Base-by-base conservation (phyloP, 306 rosid species). In the Citrullus mucosospermus region DNA sequence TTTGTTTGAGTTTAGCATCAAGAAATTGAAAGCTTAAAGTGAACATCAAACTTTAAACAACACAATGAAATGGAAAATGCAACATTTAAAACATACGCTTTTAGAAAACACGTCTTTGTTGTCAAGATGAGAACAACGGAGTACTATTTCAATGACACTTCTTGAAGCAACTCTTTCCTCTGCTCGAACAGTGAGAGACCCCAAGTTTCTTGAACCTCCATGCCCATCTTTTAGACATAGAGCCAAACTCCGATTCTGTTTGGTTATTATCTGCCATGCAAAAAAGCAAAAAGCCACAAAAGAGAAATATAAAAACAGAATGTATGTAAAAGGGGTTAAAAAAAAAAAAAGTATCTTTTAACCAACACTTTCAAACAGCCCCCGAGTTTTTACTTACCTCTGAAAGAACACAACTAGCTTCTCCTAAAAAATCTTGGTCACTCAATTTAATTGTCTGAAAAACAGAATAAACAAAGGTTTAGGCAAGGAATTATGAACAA, bases 351-450 rank as follows among this genome's bases (percentile, higher is more conserved):
- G 20, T 36, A 36, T 17, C 25, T 67, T 32, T 39, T 16, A 38
- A 67, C 22, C 32, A 61, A 9, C n/a, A 44, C 54, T 39, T 39
- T 10, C 22, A 25, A 13, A 71, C 58, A 46, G 7, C 36, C 16
- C 39, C 76, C 9, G 18, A 28, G 14, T 25, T 84, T 84, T 16
- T 53, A 48, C 53, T 48, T 65, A 92, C 97, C 96, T 92, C 96
- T 56, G 98, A 90, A 71, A 94, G 87, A 56, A 55, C 82, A 82
- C 98, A 92, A 77, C 60, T 84, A 28, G 93, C 88, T 83, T 87
- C 87, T 51, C 98, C 98, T 54, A 94, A 89, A 83, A 94, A 94
- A 1, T 94, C 96, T 79, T 94, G 97, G 84, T 92, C 95, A 58
- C 80, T 75, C 87, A 89, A 78, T 55, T 84, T 87, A 83, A 94